A percentile compares a stretch with the other conserved stretches of the same genome.
phyloP scores from a whole-genome alignment of 352 stramenopile genomes.

The Hyaloperonospora brassicae region DNA sequence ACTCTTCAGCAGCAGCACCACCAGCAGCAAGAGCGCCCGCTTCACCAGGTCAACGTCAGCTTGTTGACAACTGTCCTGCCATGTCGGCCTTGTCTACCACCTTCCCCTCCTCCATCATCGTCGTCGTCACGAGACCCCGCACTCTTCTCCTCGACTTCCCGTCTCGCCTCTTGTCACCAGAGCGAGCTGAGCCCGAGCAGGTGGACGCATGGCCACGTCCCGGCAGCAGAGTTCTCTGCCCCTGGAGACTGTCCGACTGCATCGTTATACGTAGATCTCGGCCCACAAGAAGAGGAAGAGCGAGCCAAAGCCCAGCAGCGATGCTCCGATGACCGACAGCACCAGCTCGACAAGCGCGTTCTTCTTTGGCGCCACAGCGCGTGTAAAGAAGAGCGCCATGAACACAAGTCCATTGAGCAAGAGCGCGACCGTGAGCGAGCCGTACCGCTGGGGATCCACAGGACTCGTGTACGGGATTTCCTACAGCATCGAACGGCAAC shows the following conservation, averaged over 20 bases:
- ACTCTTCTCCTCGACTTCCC: constrained; percentile 2
- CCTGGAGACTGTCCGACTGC: neutral
- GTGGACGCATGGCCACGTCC: neutral
- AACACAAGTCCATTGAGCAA: constrained; percentile 65
- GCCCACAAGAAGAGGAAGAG: constrained; percentile 85
- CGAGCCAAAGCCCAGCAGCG: constrained; percentile 73
- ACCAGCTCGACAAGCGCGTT: constrained; percentile 64
- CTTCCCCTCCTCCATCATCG: neutral
- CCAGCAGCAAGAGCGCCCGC: neutral
- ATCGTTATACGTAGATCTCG: constrained; percentile 80
- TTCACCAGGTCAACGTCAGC: constrained; percentile 1
- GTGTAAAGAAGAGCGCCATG: constrained; percentile 80
- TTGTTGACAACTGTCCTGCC: constrained; percentile 1
- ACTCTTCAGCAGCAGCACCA: constrained; percentile 9
- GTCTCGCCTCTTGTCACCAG: constrained; percentile 18
- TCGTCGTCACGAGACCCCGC: constrained; percentile 11
- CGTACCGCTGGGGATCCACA: constrained; percentile 64
- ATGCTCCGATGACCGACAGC: constrained; percentile 51
- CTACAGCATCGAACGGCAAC: constrained; percentile 18
- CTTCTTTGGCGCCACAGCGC: constrained; percentile 66
- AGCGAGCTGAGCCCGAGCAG: neutral
- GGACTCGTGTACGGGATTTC: constrained; percentile 79
- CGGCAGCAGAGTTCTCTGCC: constrained; percentile 1
- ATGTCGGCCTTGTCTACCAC: neutral
- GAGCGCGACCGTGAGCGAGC: constrained; percentile 46